These are phyloP conservation scores for Starmerella bacillaris DNA, from an alignment of 805 yeast species.

Conservation along the genomic window DNA sequence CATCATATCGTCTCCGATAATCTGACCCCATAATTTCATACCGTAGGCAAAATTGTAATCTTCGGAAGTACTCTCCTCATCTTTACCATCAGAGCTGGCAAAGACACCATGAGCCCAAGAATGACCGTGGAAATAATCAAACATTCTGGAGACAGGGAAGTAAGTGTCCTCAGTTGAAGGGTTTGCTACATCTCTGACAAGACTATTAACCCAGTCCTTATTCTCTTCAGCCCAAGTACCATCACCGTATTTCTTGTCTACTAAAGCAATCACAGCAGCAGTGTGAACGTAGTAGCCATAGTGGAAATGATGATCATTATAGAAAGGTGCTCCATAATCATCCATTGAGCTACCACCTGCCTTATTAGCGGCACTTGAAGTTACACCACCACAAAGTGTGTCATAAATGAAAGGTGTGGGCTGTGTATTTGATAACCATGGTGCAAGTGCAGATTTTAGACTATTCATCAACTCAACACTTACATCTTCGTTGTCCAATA, in stretches of 20 bases:
- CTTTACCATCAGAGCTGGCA: constrained; percentile 48
- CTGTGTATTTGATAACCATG: constrained; percentile 56
- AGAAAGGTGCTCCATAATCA: constrained; percentile 63
- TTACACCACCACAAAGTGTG: constrained; percentile 33
- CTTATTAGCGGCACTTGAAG: constrained; percentile 32
- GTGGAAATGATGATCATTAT: constrained; percentile 79
- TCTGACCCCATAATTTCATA: constrained; percentile 53
- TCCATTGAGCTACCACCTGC: constrained; percentile 29
- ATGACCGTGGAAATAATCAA: constrained; percentile 62
- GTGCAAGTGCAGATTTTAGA: constrained; percentile 48
- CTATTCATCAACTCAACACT: constrained; percentile 36
- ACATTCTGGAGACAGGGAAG: constrained; percentile 52
- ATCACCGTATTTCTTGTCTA: constrained; percentile 38
- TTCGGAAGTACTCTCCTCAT: constrained; percentile 56
- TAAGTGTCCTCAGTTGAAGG: constrained; percentile 35
- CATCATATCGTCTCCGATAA: constrained; percentile 36
- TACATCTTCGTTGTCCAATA: constrained; percentile 38
- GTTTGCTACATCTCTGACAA: constrained; percentile 53
- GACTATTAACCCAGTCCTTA: constrained; percentile 40
- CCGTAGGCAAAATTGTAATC: constrained; percentile 59
- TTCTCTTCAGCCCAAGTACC: constrained; percentile 30
- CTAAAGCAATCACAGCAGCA: constrained; percentile 55
- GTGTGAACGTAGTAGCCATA: constrained; percentile 72
- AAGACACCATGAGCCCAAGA: constrained; percentile 64
- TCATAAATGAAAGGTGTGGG: constrained; percentile 62